These are phyloP conservation scores for Fomes fomentarius DNA, from an alignment of 1,284 basidiomycete species.

Conservation along the genomic window DNA sequence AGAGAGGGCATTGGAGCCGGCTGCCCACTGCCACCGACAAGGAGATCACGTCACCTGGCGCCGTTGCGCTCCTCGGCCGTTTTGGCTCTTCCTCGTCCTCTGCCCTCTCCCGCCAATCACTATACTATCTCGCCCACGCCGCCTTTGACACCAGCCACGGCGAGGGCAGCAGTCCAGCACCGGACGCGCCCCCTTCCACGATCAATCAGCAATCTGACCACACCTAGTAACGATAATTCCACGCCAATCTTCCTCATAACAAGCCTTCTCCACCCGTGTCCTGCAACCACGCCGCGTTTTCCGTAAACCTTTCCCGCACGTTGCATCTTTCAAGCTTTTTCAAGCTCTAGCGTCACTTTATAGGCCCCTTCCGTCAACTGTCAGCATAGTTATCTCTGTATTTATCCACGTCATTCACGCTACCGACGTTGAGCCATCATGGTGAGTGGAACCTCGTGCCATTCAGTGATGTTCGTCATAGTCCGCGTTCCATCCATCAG, in stretches of 20 bases:
- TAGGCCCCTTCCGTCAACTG: too few relatives aligned
- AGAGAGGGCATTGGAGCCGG: not conserved
- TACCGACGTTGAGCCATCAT: conserved; percentile 19
- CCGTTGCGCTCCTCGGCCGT: conserved; percentile 12
- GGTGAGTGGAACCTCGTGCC: conserved; percentile 23
- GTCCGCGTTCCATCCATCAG: conserved; percentile 15
- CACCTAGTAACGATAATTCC: conserved; percentile 4
- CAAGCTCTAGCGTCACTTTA: too few relatives aligned
- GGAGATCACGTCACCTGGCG: conserved; percentile 18
- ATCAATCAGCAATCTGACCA: conserved; percentile 11
- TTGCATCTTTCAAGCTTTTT: conserved; percentile 4
- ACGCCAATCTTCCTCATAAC: conserved; percentile 19
- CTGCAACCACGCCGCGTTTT: conserved; percentile 18
- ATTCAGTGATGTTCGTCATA: conserved; percentile 19
- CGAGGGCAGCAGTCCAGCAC: conserved; percentile 8
- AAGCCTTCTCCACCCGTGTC: conserved; percentile 10
- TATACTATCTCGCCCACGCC: conserved; percentile 8
- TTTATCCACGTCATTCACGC: conserved; percentile 11
- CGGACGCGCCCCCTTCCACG: conserved; percentile 4
- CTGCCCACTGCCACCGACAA: not conserved
- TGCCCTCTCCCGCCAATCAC: not conserved
- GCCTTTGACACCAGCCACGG: conserved; percentile 2
- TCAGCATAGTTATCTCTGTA: conserved; percentile 22
- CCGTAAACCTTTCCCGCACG: conserved; percentile 7
- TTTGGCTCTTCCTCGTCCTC: conserved; percentile 11